Conservation (phyloP, 805 yeast genomes). For the Vanderwaltozyma polyspora region DNA sequence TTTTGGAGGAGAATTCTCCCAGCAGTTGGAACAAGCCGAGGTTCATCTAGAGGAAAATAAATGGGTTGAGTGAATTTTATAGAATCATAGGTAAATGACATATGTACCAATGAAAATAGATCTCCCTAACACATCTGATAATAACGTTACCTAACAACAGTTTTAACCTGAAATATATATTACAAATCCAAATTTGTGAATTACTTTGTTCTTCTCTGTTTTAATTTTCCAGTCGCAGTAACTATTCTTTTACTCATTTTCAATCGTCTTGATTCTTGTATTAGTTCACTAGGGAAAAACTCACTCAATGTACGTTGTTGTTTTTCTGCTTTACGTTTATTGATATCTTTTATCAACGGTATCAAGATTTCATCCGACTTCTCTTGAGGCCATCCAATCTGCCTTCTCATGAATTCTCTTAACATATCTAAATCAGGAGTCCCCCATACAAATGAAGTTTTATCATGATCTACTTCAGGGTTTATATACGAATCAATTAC, state of each 20-base stretch:
- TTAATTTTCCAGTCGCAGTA: constrained; percentile 44
- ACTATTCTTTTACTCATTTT: constrained; percentile 51
- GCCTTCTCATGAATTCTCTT: constrained; percentile 53
- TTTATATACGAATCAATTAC: constrained; percentile 63
- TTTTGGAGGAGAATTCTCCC: constrained; percentile 8
- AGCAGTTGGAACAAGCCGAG: constrained; percentile 12
- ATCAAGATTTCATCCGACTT: constrained; percentile 72
- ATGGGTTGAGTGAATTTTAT: constrained; percentile 7
- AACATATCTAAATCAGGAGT: constrained; percentile 72
- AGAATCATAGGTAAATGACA: not conserved
- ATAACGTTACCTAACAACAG: not conserved
- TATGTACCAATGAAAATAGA: too few species aligned
- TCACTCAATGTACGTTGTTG: constrained; percentile 52
- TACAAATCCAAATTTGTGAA: not conserved
- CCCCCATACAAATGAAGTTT: constrained; percentile 81
- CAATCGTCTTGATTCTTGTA: constrained; percentile 35
- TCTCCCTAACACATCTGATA: too few species aligned
- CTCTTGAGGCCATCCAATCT: constrained; percentile 71
- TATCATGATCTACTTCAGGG: constrained; percentile 81
- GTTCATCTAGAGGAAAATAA: constrained; percentile 11
- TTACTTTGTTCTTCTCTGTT: constrained; percentile 14
- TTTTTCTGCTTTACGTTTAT: constrained; percentile 44
- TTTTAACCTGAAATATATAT: not conserved
- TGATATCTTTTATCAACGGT: constrained; percentile 75
- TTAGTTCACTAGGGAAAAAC: constrained; percentile 53